These are phyloP conservation scores for Leccinum rimulosum DNA, from an alignment of 768 basidiomycete species.

Conservation along the genomic window DNA sequence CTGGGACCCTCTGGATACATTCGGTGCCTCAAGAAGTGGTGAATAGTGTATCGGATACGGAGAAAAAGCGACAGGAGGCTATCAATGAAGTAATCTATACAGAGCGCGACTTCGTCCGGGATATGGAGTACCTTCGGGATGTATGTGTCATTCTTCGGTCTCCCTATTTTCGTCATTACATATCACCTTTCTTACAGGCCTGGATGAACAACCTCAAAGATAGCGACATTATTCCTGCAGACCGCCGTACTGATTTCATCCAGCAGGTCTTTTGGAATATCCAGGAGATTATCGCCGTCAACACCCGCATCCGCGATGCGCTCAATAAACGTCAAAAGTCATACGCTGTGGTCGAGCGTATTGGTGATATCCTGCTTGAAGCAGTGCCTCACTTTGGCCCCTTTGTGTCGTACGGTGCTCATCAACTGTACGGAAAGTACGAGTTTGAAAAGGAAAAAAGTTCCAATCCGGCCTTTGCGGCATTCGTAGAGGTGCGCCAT, in stretches of 20 bases:
- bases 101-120: constrained; percentile 95
- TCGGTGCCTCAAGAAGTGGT: constrained; percentile 93
- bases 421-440: constrained; percentile 97
- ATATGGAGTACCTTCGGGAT: constrained; percentile 97
- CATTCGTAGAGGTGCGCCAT: constrained; percentile 83
- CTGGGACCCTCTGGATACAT: constrained; percentile 92
- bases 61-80: constrained; percentile 95
- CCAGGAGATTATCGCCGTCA: constrained; percentile 88
- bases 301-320: constrained; percentile 87
- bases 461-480: constrained; percentile 86
- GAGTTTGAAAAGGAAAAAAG: constrained; percentile 99
- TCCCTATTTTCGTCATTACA: neutral
- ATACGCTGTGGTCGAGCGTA: constrained; percentile 87
- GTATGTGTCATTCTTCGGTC: constrained; percentile 43
- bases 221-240: constrained; percentile 69
- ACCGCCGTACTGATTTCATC: constrained; percentile 80
- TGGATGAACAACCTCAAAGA: constrained; percentile 90
- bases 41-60: constrained; percentile 86
- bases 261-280: constrained; percentile 98
- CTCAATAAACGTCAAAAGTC: constrained; percentile 94
- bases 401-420: constrained; percentile 93
- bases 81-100: constrained; percentile 96
- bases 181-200: constrained; percentile 42
- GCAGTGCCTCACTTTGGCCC: constrained; percentile 84
- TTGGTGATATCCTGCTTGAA: constrained; percentile 90